These are phyloP conservation scores for Sordariomycetes sp. DNA, from an alignment of 2,329 filamentous ascomycete genomes.

Conservation along the genomic window DNA sequence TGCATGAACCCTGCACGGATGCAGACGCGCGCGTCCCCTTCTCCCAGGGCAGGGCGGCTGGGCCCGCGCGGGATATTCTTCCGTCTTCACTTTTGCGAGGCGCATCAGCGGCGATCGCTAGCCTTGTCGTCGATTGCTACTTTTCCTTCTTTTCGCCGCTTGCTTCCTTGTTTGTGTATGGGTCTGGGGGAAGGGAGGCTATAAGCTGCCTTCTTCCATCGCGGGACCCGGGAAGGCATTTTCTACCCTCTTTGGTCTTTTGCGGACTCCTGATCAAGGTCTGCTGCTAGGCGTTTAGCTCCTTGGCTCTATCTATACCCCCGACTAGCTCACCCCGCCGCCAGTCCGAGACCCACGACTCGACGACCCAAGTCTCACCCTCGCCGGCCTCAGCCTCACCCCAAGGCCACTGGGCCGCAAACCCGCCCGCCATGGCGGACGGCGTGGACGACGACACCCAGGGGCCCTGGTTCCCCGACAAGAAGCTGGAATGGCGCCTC, in stretches of 20 bases:
- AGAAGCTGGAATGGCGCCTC: conserved; percentile 34
- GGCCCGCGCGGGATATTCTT: background rate
- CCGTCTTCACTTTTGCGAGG: background rate
- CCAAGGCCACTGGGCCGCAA: background rate
- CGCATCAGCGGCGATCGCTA: background rate
- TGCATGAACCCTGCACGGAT: background rate
- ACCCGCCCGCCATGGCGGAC: background rate
- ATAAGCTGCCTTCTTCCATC: background rate
- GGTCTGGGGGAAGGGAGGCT: background rate
- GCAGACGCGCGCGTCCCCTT: background rate
- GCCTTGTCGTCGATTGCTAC: background rate
- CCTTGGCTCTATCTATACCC: too few species aligned
- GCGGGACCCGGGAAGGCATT: too few species aligned
- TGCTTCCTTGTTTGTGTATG: background rate
- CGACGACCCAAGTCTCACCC: too few species aligned
- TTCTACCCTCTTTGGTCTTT: too few species aligned
- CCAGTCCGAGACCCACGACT: too few species aligned
- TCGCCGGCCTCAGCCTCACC: background rate
- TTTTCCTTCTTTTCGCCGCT: background rate
- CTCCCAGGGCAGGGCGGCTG: background rate
- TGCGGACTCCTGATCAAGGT: too few species aligned
- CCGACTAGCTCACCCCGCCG: too few species aligned
- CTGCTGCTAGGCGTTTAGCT: too few species aligned
- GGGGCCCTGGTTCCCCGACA: conserved; percentile 26
- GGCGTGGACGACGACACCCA: conserved; percentile 5